Percentiles rank a stretch among this genome's conserved stretches.
Conservation (phyloP, 768 basidiomycete genomes). For the Termitomyces sp. region DNA sequence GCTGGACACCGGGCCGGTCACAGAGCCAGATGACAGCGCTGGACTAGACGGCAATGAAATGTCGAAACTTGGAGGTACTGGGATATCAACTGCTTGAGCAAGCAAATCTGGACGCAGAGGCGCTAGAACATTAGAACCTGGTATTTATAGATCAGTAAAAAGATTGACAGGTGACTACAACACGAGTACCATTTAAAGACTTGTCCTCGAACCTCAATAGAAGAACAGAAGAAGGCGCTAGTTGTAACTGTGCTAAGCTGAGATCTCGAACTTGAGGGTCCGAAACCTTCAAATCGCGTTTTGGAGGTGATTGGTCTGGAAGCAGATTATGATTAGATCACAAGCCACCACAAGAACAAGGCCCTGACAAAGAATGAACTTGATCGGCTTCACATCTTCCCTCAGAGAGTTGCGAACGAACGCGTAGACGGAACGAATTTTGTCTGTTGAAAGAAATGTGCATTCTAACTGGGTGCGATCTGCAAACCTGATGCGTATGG, state of each 20-base stretch:
- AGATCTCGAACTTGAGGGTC: conserved; percentile 69
- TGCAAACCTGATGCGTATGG: conserved; percentile 74
- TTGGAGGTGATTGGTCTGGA: conserved; percentile 76
- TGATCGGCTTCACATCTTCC: conserved; percentile 72
- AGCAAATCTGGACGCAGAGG: conserved; percentile 58
- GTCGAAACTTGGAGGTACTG: conserved; percentile 40
- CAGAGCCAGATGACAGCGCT: conserved; percentile 4
- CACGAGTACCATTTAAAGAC: conserved; percentile 51
- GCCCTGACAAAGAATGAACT: conserved; percentile 75
- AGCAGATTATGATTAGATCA: neutral
- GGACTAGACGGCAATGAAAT: conserved; percentile 4
- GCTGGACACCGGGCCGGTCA: neutral
- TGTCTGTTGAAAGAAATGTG: conserved; percentile 69
- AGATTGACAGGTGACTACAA: neutral
- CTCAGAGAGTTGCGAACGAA: conserved; percentile 70
- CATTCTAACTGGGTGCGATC: conserved; percentile 82
- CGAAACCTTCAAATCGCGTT: conserved; percentile 77
- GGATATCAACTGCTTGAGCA: conserved; percentile 60
- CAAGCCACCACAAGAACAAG: conserved; percentile 19
- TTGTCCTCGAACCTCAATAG: conserved; percentile 73
- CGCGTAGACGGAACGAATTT: conserved; percentile 78
- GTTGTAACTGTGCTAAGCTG: conserved; percentile 59
- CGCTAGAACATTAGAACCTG: conserved; percentile 53
- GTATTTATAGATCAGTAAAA: conserved; percentile 12
- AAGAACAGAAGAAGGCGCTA: conserved; percentile 79